Percentiles rank a stretch among this genome's conserved stretches.
These are phyloP conservation scores for Sordaria brevicollis DNA, from an alignment of 495 filamentous ascomycete genomes.

Conservation along the genomic window DNA sequence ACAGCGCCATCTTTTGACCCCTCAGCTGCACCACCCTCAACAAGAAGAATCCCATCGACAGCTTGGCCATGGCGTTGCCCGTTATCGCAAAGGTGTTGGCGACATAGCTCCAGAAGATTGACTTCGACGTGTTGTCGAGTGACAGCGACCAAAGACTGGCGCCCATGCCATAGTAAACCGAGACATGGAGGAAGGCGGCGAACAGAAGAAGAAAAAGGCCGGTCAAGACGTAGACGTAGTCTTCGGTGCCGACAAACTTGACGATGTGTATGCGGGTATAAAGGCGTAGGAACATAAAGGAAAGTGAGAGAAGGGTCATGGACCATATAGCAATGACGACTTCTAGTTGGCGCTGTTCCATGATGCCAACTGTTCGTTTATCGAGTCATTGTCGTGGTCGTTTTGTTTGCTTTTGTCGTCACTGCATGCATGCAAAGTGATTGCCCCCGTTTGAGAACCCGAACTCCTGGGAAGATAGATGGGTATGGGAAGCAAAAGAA, in stretches of 20 bases:
- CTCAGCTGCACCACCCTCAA: conserved; percentile 26
- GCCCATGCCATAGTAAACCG: conserved; percentile 24
- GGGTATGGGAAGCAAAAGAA: not conserved
- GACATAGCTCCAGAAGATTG: conserved; percentile 31
- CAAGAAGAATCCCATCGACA: conserved; percentile 32
- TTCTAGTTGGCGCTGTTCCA: conserved; percentile 14
- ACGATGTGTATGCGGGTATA: conserved; percentile 28
- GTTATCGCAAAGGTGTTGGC: conserved; percentile 30
- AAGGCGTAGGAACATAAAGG: conserved; percentile 22
- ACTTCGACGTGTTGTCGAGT: conserved; percentile 20
- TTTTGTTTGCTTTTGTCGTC: not conserved
- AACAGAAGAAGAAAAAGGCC: conserved; percentile 27
- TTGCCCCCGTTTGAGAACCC: not conserved
- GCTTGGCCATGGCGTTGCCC: conserved; percentile 30
- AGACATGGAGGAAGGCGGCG: conserved; percentile 23
- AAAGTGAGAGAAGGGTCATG: conserved; percentile 21
- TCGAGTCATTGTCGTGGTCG: not conserved
- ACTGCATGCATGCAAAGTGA: not conserved
- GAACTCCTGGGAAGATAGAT: not conserved
- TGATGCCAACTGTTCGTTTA: not conserved
- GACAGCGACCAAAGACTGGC: conserved; percentile 22
- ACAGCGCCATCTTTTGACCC: conserved; percentile 26
- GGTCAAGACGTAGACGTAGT: conserved; percentile 25
- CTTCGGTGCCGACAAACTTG: conserved; percentile 27
- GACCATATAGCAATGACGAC: conserved; percentile 28